Evolutionary conservation across 108 stramenopile genomes (phyloP), one percentile per base, ranked within the genome.

Genomic region (Discostella pseudostelligera): DNA sequence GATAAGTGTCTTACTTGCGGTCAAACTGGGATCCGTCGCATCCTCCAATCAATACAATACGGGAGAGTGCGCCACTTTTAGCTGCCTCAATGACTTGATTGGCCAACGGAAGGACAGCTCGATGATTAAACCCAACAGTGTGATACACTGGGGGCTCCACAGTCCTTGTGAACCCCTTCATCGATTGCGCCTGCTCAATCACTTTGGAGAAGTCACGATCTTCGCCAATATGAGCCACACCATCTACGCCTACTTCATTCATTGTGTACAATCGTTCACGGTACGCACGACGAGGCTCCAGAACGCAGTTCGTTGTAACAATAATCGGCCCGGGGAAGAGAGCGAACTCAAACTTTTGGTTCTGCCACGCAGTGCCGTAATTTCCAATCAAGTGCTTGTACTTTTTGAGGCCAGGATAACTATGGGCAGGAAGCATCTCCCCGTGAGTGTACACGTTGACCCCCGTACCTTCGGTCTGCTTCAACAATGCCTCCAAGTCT

Each of bases 401-500:
- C 53, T 82, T 83, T 58, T 85, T 83, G 43, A 93, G 70, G 40
- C 81, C 82, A 9, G 92, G 92, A 75, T 93, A 90, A 37, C 68
- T 46, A 79, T 89, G 87, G 20, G 88, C 92, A 12, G 92, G 92
- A n/a, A 90, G 70, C 87, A 93, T 86, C 75, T 93, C 88, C 24
- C 92, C 92, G 53, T 93, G 92, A 6, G 91, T 93, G 62, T 88
- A 93, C 9, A 93, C 88, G 35, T 93, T 88, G 43, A 93, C 71
- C 42, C 92, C 92, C 16, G 74, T 90, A 43, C 88, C 88, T 77
- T 87, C 92, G 9, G 92, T 93, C 67, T 87, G 87, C 58, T 86
- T 54, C 78, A 93, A 73, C 28, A 93, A 48, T 29, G 62, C 73
- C 44, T 88, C 65, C 22, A 89, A 60, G 64, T 93, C 91, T 0